Conservation (phyloP, 106 monocot genomes). For the Platanthera guangdongensis region DNA sequence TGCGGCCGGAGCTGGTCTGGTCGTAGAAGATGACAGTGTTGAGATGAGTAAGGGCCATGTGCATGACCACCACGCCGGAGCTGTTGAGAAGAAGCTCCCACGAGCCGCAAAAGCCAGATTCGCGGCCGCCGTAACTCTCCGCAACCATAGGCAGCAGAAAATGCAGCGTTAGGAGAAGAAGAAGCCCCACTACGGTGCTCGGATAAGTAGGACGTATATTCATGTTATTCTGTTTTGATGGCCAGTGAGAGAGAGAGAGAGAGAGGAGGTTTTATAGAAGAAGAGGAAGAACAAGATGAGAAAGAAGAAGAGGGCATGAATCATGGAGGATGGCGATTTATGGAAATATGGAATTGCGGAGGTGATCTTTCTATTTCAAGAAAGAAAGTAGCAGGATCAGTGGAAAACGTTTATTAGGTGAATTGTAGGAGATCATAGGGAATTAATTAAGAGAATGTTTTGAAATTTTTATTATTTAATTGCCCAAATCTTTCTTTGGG, state of each 20-base stretch:
- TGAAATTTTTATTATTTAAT: no score
- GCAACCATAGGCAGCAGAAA: neutral
- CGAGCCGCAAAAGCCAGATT: conserved; percentile 1
- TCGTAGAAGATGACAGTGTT: conserved; percentile 45
- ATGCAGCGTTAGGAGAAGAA: neutral
- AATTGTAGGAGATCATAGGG: neutral
- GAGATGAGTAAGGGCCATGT: conserved; percentile 36
- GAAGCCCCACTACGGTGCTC: neutral
- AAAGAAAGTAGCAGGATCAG: neutral
- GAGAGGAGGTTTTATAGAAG: neutral
- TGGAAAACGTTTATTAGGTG: neutral
- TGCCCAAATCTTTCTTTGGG: no score
- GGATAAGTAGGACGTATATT: neutral
- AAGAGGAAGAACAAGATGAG: neutral
- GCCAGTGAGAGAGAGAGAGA: no score
- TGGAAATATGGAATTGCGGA: neutral
- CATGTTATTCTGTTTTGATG: neutral
- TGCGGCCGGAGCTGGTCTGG: conserved; percentile 33
- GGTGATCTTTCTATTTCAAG: conserved; percentile 1
- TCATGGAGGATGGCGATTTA: neutral
- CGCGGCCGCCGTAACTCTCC: neutral
- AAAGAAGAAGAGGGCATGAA: no score
- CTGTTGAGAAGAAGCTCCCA: conserved; percentile 49
- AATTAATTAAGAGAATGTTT: no score
- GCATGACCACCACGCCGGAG: conserved; percentile 53